Conservation (phyloP, 2,329 filamentous ascomycete species). For the Aspergillus calidoustus region DNA sequence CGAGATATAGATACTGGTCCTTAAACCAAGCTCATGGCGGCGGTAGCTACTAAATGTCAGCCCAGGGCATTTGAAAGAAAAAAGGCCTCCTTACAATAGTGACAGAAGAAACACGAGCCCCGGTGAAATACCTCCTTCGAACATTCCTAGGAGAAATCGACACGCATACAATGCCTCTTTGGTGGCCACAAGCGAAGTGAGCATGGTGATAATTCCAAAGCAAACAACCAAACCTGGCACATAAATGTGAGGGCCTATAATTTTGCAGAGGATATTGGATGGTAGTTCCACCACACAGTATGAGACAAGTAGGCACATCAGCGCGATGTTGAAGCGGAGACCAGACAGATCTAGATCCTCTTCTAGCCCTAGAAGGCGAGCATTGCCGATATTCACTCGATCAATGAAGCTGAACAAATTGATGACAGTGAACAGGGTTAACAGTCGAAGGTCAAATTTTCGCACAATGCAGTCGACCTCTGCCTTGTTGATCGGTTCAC, state of each 20-base stretch:
- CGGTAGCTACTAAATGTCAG: slow-evolving; percentile 8
- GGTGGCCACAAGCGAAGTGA: slow-evolving; percentile 7
- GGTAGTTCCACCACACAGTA: slow-evolving; percentile 15
- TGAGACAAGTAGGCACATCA: slow-evolving; percentile 8
- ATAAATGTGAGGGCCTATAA: slow-evolving; percentile 12
- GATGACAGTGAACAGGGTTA: slow-evolving; percentile 38
- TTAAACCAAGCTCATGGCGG: slow-evolving; percentile 18
- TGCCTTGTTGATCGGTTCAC: no score
- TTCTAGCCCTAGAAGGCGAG: slow-evolving; percentile 35
- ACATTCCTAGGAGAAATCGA: slow-evolving; percentile 9
- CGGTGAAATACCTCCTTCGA: slow-evolving; percentile 16
- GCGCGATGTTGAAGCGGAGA: slow-evolving; percentile 40
- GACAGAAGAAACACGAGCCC: slow-evolving; percentile 13
- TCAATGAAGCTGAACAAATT: slow-evolving; percentile 35
- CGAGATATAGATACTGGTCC: slow-evolving; percentile 21
- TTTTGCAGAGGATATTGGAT: slow-evolving; percentile 15
- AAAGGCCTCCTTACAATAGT: background rate
- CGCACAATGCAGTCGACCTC: slow-evolving; percentile 29
- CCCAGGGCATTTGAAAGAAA: background rate
- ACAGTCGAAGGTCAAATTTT: slow-evolving; percentile 40
- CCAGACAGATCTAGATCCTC: slow-evolving; percentile 32
- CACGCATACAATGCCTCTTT: slow-evolving; percentile 8
- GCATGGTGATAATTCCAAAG: slow-evolving; percentile 12
- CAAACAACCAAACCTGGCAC: slow-evolving; percentile 8
- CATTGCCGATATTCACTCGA: slow-evolving; percentile 45